Evolutionary conservation across 106 monocot species (phyloP), one percentile per base, ranked within the genome.

Genomic region (Dendrobium chrysotoxum): DNA sequence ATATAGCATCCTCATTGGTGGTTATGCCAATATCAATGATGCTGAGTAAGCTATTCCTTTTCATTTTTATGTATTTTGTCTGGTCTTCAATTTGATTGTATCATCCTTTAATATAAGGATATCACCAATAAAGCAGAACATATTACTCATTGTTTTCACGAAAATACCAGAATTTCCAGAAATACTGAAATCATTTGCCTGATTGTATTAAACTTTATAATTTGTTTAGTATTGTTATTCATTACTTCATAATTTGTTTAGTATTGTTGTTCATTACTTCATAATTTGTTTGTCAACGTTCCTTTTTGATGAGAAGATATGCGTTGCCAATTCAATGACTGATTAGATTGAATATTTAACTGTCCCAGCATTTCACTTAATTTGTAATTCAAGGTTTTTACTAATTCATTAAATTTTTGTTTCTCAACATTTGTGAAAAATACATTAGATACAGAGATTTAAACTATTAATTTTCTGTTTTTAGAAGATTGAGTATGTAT

Each of bases 1-100:
- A 28, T 99, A 95, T 72, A 93, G 98, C 84, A 88, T 99, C 57
- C 91, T 99, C 40, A 93, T 99, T 50, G 83, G 84, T 53, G 98
- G 98, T 53, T 99, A 84, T 87, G 89, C 95, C 42, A 91, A 90
- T 80, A 82, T 86, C 79, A 82, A 81, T 55, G 95, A 91, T 91
- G 72, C 86, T 17, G 64, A 93, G 99, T 99, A 79, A 95, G 99
- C 88, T 82, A 53, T 75, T 47, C 46, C 50, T 31, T 53, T 79
- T 28, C 44, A 39, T 45, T 23, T 30, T 7, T 28, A 53, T 79
- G 9, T 35, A 78, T 18, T 45, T 79, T 84, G 4, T 35, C 28
- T 2, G 16, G 28, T 15, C 16, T 31, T 70, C 3, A 7, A 12
- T 70, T 70, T 70, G 35, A 13, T 70, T 38, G 17, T 35, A 70